phyloP scores from a whole-genome alignment of 352 stramenopile genomes.

The Pythium aristosporum region DNA sequence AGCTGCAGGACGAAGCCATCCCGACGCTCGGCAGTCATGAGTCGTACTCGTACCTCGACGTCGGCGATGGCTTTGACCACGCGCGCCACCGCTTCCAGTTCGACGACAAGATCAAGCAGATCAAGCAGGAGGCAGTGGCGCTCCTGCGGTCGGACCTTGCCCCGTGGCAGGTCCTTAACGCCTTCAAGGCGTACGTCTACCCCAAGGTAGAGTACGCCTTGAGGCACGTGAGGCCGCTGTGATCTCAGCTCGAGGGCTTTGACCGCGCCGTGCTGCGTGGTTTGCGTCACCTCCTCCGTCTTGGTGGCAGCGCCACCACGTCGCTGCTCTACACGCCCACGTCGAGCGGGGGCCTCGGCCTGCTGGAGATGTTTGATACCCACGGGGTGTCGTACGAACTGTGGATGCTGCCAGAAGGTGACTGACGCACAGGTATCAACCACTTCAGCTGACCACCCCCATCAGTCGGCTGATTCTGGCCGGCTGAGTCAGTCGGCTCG shows the following conservation, averaged over 20 bases:
- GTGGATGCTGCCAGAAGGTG: no score
- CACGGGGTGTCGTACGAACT: no score
- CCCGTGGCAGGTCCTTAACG: constrained; percentile 18
- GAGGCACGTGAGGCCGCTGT: background rate
- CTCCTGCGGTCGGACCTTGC: constrained; percentile 2
- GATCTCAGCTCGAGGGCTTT: background rate
- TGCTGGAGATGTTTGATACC: no score
- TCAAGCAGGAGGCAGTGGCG: constrained; percentile 64
- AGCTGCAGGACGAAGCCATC: constrained; percentile 1
- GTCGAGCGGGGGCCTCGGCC: background rate
- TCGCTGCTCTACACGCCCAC: constrained; percentile 2
- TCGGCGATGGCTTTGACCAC: constrained; percentile 22
- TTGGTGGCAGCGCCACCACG: background rate
- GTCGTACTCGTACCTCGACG: constrained; percentile 17
- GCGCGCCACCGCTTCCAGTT: constrained; percentile 25
- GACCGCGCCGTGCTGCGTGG: background rate
- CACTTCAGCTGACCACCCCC: no score
- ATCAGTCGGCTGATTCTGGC: no score
- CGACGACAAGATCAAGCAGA: constrained; percentile 92
- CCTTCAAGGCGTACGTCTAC: constrained; percentile 14
- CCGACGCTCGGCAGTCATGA: constrained; percentile 4
- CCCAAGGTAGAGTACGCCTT: constrained; percentile 10
- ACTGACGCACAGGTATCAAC: no score
- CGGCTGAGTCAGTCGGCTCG: no score
- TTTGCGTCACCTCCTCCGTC: constrained; percentile 1